Conservation (phyloP, 75 land plant species). For the Picea sitchensis region DNA sequence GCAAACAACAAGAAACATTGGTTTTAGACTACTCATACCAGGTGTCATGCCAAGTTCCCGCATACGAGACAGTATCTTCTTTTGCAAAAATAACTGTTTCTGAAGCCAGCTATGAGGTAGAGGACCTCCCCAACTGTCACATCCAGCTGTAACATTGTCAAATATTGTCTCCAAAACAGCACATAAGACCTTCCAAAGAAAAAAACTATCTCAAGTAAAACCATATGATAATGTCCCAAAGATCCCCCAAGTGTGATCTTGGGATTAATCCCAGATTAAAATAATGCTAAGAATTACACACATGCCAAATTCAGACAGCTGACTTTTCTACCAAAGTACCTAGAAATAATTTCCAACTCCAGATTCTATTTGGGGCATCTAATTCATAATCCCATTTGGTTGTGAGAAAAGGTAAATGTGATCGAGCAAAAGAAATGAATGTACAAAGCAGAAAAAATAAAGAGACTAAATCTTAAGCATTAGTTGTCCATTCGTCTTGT, state of each 20-base stretch:
- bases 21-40: slow-evolving; percentile 41
- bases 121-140: slow-evolving; percentile 95
- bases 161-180: neutral
- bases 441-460: no score
- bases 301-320: neutral
- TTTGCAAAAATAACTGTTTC: slow-evolving; percentile 72
- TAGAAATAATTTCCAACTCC: neutral
- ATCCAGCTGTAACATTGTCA: slow-evolving; percentile 3
- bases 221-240: neutral
- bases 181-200: neutral
- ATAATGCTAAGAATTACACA: neutral
- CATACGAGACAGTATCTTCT: slow-evolving; percentile 70
- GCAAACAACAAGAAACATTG: neutral
- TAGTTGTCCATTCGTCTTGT: no score
- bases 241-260: neutral
- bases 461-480: no score
- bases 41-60: slow-evolving; percentile 95
- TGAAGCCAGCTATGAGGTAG: slow-evolving; percentile 83
- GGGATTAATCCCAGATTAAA: neutral
- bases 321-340: neutral
- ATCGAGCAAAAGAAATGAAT: no score
- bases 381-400: no score
- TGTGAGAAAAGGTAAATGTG: no score
- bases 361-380: no score
- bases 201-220: neutral